Evolutionary conservation across 2,329 filamentous ascomycete species (phyloP), one percentile per base, ranked within the genome.

Genomic region (Myotisia sp.): DNA sequence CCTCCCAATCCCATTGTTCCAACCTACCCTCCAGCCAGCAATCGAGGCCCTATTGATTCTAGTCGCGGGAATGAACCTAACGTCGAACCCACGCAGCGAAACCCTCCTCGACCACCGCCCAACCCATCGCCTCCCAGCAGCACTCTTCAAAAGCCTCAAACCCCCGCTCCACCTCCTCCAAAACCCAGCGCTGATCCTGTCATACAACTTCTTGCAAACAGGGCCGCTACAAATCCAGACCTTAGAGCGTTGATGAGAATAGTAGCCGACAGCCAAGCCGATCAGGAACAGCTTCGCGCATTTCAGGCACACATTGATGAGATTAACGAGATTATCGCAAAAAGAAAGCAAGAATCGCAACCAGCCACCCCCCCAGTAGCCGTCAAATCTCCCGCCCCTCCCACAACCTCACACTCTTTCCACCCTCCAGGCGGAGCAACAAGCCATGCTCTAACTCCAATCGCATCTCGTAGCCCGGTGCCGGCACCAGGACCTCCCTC

Each of bases 221-320:
- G 62, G 40, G 64, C 64, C 16, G 63, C 63, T 3, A 56, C 61
- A 6, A 61, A 67, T 40, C 59, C 59, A 3, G 59, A 63, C 30
- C 46, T 67, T 22, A 67, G 67, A 42, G 60, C 61, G 4, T 44
- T 67, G 43, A 67, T 67, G 64, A 56, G 62, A 38, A 54, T 67
- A 10, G 64, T 67, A 17, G 64, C 64, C 3, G 62, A 61, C 4
- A 65, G 62, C 37, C 57, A 63, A 42, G 64, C 64, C 8, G 59
- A 59, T 3, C 59, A 62, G 39, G 61, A 63, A 39, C 62, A 67
- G 39, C 49, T 67, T 14, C 59, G 59, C 33, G 55, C 61, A 35
- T 67, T 67, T 39, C 64, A 67, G 42, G 55, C 56, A 19, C 63
- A 67, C 42, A 67, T 67, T 33, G 63, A 67, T 40, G 63, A 65